Conservation (phyloP, 345 rosid genomes). For the Rhizophora apiculata region DNA sequence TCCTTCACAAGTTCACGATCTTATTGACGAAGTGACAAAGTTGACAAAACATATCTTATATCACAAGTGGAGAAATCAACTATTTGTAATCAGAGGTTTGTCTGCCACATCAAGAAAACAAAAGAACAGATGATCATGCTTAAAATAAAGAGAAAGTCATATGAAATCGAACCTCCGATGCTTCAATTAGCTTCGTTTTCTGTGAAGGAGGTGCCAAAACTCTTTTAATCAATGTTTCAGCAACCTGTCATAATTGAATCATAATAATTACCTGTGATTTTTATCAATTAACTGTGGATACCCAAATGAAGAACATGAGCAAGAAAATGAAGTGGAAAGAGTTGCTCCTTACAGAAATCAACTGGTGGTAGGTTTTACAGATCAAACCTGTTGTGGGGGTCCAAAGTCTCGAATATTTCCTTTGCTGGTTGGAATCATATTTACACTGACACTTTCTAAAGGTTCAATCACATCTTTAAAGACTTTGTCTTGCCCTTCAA, state of each 20-base stretch:
- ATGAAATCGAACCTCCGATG: conserved; percentile 56
- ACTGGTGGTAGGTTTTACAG: background rate
- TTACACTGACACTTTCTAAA: conserved; percentile 79
- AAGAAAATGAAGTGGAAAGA: background rate
- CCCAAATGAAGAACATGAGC: background rate
- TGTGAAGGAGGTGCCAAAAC: conserved; percentile 81
- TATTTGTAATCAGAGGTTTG: too few relatives aligned
- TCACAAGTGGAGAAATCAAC: too few relatives aligned
- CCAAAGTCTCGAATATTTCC: conserved; percentile 79
- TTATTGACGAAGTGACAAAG: too few relatives aligned
- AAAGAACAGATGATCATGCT: background rate
- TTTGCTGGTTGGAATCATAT: conserved; percentile 60
- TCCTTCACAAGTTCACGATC: too few relatives aligned
- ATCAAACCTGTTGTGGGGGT: conserved; percentile 70
- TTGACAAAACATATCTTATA: too few relatives aligned
- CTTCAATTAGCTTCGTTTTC: conserved; percentile 69
- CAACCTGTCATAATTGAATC: conserved; percentile 52
- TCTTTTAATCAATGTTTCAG: conserved; percentile 70
- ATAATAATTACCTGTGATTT: background rate
- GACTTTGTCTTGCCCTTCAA: conserved; percentile 89
- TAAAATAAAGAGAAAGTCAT: background rate
- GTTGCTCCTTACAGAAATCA: background rate
- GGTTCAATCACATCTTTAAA: conserved; percentile 96
- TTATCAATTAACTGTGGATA: background rate
- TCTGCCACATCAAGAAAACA: background rate